Evolutionary conservation across 169 alveolate genomes (phyloP), one percentile per base, ranked within the genome.

Genomic region (Plasmodium coatneyi): DNA sequence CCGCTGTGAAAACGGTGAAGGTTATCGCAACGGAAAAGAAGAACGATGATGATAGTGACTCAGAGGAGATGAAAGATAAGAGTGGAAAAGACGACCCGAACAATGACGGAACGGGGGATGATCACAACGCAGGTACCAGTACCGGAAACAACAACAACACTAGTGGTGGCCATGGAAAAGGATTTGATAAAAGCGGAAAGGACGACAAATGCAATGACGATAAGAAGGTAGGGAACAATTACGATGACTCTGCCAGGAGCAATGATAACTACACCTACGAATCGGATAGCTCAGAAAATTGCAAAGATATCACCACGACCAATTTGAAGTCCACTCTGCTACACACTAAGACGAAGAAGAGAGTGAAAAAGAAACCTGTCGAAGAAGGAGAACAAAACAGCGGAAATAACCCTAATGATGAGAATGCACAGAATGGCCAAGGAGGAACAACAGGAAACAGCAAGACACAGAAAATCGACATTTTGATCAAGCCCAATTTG

Each of bases 251-350:
- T 0, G 28, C 6, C 34, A 25, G 79, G 19, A 84, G 84, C 36
- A 54, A 74, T 84, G 87, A 78, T 39, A 79, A 78, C 46, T 54
- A 87, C 81, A 87, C 87, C 1, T 78, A 78, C 41, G 93, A 87
- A 78, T 36, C 80, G 25, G 87, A 87, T 30, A 87, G 86, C 34
- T 49, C 80, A 3, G 87, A 87, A 7, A 87, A 87, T 87, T 66
- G 82, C 52, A 87, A 79, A 78, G 93, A 87, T 60, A 87, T 87
- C 22, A 87, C 93, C n/a, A 87, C 89, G n/a, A 87, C 86, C n/a
- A 87, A 87, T 43, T 43, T 87, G 3, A 87, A 87, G 80, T 87
- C 93, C 9, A 87, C 93, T 12, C 71, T 87, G 4, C 81, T 87
- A 6, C 93, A 87, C 12, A 34, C 52, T 14, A 87, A 79, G 19